Percentiles rank a stretch among this genome's conserved stretches.
Conservation (phyloP, 805 yeast species). For the Candida khao-thaluensis region DNA sequence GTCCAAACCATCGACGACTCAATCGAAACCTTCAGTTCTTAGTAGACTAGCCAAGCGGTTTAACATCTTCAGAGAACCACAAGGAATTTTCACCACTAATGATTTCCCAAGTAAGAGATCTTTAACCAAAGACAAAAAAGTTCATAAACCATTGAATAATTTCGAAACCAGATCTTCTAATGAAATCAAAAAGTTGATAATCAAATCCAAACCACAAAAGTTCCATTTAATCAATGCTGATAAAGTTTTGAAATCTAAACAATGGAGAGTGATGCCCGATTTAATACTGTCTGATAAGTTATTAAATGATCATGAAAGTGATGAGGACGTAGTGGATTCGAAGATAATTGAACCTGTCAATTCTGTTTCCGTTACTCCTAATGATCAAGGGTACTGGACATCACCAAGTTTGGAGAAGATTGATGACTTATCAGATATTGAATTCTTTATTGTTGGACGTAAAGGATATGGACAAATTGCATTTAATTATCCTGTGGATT, state of each 20-base stretch:
- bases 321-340: slow-evolving; percentile 11
- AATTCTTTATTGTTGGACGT: slow-evolving; percentile 69
- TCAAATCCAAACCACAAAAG: slow-evolving; percentile 40
- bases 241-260: slow-evolving; percentile 36
- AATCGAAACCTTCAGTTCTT: slow-evolving; percentile 9
- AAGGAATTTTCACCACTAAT: slow-evolving; percentile 14
- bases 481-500: slow-evolving; percentile 66
- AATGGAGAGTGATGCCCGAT: slow-evolving; percentile 26
- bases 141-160: slow-evolving; percentile 14
- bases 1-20: slow-evolving; percentile 5
- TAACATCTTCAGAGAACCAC: slow-evolving; percentile 11
- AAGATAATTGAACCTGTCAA: slow-evolving; percentile 8
- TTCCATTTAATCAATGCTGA: slow-evolving; percentile 44
- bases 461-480: slow-evolving; percentile 66
- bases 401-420: slow-evolving; percentile 60
- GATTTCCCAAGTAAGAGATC: slow-evolving; percentile 12
- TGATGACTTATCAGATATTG: slow-evolving; percentile 52
- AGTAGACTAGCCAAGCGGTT: slow-evolving; percentile 11
- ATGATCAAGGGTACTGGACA: slow-evolving; percentile 62
- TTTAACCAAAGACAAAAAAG: slow-evolving; percentile 6
- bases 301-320: slow-evolving; percentile 12
- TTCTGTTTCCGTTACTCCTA: not conserved
- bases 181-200: slow-evolving; percentile 30
- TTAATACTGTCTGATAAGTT: slow-evolving; percentile 12
- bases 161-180: slow-evolving; percentile 13